A percentile compares a stretch with the other conserved stretches of the same genome.
Conservation (phyloP, 768 basidiomycete species). For the Calvatia gigantea region DNA sequence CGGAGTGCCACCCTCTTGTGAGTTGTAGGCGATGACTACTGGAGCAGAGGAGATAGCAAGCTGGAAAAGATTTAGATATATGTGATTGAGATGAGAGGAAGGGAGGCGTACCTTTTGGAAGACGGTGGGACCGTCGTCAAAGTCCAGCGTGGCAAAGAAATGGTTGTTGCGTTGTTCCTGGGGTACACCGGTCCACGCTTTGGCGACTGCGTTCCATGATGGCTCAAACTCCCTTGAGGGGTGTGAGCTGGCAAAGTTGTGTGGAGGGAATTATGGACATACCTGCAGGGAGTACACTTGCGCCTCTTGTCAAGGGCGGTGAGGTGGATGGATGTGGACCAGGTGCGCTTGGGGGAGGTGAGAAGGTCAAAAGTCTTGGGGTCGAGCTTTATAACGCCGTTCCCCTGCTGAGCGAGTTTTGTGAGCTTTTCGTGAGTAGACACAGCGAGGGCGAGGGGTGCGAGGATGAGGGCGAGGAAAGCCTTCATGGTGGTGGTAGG, state of each 20-base stretch:
- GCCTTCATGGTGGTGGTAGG: conserved; percentile 19
- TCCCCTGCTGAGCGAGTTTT: conserved; percentile 63
- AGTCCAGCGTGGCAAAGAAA: conserved; percentile 93
- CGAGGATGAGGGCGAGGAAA: conserved; percentile 25
- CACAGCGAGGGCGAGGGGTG: conserved; percentile 30
- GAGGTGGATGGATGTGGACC: conserved; percentile 84
- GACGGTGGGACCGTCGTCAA: conserved; percentile 66
- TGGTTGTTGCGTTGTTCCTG: conserved; percentile 67
- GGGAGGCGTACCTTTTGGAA: conserved; percentile 68
- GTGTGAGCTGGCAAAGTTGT: conserved; percentile 4
- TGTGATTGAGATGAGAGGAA: neutral
- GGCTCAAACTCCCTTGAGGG: conserved; percentile 79
- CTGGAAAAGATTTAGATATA: conserved; percentile 33
- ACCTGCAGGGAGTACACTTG: conserved; percentile 93
- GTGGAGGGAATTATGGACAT: conserved; percentile 26
- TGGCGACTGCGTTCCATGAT: conserved; percentile 74
- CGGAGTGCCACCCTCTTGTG: conserved; percentile 59
- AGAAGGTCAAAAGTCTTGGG: conserved; percentile 73
- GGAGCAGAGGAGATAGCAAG: conserved; percentile 84
- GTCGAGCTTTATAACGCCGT: conserved; percentile 83
- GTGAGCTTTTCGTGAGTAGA: conserved; percentile 55
- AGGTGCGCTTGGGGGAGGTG: conserved; percentile 71
- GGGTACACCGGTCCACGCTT: conserved; percentile 72
- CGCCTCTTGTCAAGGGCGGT: conserved; percentile 82
- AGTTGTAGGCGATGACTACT: conserved; percentile 73